phyloP scores from a whole-genome alignment of 345 rosid species.

The Cardamine resedifolia region DNA sequence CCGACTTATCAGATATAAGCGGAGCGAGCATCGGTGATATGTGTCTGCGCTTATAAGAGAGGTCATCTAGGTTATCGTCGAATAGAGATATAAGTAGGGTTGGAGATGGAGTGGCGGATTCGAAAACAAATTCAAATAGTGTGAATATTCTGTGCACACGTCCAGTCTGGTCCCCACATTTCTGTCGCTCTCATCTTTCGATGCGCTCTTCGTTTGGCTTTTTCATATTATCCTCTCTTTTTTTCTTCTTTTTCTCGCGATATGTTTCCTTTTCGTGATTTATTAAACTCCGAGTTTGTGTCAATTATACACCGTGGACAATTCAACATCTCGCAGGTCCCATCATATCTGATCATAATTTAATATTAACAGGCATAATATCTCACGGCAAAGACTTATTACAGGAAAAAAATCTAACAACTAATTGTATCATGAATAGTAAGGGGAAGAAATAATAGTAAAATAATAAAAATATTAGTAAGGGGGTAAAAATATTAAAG shows the following conservation, averaged over 20 bases:
- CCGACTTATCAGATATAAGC: conserved; percentile 53
- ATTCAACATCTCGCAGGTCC: conserved; percentile 23
- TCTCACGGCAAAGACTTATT: too few relatives aligned
- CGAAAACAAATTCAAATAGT: conserved; percentile 33
- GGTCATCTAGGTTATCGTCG: accelerated
- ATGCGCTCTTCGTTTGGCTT: conserved; percentile 12
- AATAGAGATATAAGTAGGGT: conserved; percentile 3
- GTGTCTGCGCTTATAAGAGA: accelerated
- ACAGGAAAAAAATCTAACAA: too few relatives aligned
- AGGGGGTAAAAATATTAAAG: too few relatives aligned
- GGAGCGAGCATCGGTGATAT: conserved; percentile 11
- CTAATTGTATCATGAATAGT: too few relatives aligned
- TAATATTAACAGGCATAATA: too few relatives aligned
- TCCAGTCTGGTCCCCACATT: conserved; percentile 39
- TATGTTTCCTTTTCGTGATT: neutral
- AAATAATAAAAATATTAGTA: too few relatives aligned
- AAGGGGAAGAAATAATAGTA: too few relatives aligned
- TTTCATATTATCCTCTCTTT: neutral
- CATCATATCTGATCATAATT: neutral
- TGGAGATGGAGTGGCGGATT: conserved; percentile 33
- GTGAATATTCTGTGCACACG: conserved; percentile 39
- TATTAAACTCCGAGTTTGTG: too few relatives aligned
- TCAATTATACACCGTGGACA: neutral
- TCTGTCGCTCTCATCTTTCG: conserved; percentile 29
- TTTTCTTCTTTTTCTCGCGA: conserved; percentile 5